Evolutionary conservation across 305 asterid genomes (phyloP), one percentile per base, ranked within the genome.

Genomic region (Salvia sclarea): DNA sequence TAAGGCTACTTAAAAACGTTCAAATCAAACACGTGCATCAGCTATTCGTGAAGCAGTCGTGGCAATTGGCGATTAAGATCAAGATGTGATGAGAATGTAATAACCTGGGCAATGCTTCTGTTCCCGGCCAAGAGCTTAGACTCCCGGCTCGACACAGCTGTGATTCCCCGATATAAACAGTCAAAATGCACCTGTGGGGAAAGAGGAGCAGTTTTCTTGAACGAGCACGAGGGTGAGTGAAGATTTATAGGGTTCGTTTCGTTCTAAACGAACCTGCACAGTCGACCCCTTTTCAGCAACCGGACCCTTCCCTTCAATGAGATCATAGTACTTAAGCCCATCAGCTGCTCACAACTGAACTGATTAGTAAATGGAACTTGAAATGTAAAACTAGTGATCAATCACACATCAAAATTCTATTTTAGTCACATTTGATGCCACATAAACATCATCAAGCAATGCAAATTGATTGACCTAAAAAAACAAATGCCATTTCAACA

Each of bases 1-100:
- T 93, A 93, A 40, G 97, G 97, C 98, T 93, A 84, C 91, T 76
- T n/a, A n/a, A n/a, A n/a, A n/a, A n/a, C n/a, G n/a, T n/a, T n/a
- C n/a, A n/a, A n/a, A n/a, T n/a, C n/a, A 38, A 73, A 71, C 11
- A 74, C 28, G 17, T 6, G 38, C 65, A 77, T 81, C 83, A 85
- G 74, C 57, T 59, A 66, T 22, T 63, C 28, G 66, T 48, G 45
- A 44, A 57, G 21, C 53, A 49, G 30, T 53, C 8, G n/a, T n/a
- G n/a, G n/a, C n/a, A n/a, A n/a, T n/a, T n/a, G n/a, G n/a, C n/a
- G 8, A 10, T 7, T 38, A 25, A 68, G 56, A 65, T 43, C 10
- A 58, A 47, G 43, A 66, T 25, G 24, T 24, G 60, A 31, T 64
- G 50, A 70, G 44, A 65, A 25, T 21, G 14, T 57, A 52, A 72